Evolutionary conservation across 1,139 yeast genomes (phyloP), one percentile per base, ranked within the genome.

Genomic region (Debaryomycetaceae sp.): DNA sequence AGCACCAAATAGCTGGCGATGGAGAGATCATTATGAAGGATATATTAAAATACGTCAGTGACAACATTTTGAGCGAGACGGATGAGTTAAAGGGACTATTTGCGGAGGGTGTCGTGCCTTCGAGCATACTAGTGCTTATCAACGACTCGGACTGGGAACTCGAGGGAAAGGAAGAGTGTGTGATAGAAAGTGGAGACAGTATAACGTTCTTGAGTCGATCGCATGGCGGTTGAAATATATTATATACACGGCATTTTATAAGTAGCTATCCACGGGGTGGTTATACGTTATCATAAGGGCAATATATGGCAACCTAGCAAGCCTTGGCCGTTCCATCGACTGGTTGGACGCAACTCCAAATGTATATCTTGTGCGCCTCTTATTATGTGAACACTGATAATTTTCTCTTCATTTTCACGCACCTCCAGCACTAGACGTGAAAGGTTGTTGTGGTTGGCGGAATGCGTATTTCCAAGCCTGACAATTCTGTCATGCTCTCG

Each of bases 131-230:
- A 47, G 96, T 92, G 6, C 73, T 92, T 41, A 84, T 92, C 48
- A 92, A 92, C 55, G 98, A 92, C 56, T 83, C 96, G 0, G 98
- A 92, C 63, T 92, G 98, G 98, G 98, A 92, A 56, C 65, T 92
- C 24, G 95, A 89, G 58, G 98, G 91, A 9, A 89, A 83, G 63
- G 92, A 87, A 52, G 84, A 79, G 7, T 89, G 89, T 52, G 79
- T 74, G 14, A 61, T 92, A 16, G 87, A 87, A 56, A 67, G 76
- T 35, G 84, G 87, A 13, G 98, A 92, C 61, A 74, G 79, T 22
- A 75, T 92, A 33, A 79, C 95, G 4, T 91, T 92, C 56, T 92
- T 97, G 5, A 86, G 96, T 38, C 92, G 98, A 3, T 70, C 92
- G 45, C 98, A 92, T 54, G 98, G 98, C 11, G 98, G 98, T 38